Base-by-base conservation (phyloP, 495 filamentous ascomycete genomes). In the Lasiosphaeria hispida region DNA sequence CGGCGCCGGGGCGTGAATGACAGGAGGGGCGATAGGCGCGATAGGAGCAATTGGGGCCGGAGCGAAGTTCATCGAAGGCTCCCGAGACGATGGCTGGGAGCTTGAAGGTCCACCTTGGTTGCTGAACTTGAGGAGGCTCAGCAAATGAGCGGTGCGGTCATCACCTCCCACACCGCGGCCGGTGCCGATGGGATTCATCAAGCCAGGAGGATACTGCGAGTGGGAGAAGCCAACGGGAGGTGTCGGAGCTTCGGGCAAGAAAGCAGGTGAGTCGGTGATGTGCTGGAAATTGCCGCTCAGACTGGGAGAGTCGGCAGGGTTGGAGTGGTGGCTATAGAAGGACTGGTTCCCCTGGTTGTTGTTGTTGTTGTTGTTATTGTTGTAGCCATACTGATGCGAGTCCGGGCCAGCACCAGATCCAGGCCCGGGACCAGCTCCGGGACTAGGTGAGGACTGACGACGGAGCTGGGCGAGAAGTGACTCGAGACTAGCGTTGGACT, bases 41-140 rank as follows among this genome's bases (percentile, higher is more conserved):
- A 48, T n/a, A 10, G 49, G 40, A 13, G 39, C 39, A 15, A 41
- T 15, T 41, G 44, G 55, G 5, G 58, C 58, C 1, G 58, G 55
- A 7, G 60, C 34, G 56, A 65, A 67, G 40, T 39, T 59, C 39
- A 61, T 56, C 10, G 57, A 40, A 4, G 61, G 61, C 53, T 61
- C 59, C 7, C 47, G 63, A 6, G 54, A 35, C n/a, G 68, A 44
- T 35, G 51, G 59, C 45, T 63, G 63, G 48, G 42, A 37, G 35
- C 41, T 52, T 35, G 50, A 18, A 18, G 49, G 59, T 57, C 71
- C 63, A 17, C 75, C 63, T 17, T 83, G 77, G 49, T 89, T 82
- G 63, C 83, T 90, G 74, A 92, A 96, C 74, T 91, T 91, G 48
- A 98, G 81, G 40, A 98, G 81, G 65, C 87, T 94, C 67, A 98